Evolutionary conservation across 2,329 filamentous ascomycete species (phyloP).

Genomic region (Fusarium annulatum): DNA sequence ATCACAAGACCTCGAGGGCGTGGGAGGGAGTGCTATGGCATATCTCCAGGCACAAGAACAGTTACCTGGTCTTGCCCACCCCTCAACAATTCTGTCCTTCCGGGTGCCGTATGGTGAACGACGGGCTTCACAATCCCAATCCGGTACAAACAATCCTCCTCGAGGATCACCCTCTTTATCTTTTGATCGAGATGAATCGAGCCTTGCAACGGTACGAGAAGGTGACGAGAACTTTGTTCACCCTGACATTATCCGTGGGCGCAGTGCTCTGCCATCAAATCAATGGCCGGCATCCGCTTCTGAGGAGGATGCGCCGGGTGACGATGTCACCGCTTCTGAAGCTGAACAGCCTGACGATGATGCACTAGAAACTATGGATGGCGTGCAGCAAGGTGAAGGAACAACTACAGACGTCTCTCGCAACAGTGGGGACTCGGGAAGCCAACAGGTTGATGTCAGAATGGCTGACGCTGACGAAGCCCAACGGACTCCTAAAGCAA

Average conservation of each 20-base stretch:
- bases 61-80: conserved; percentile 24
- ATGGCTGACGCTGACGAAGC: conserved; percentile 30
- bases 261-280: not conserved
- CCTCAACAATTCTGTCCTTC: conserved; percentile 15
- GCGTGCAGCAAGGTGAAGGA: not conserved
- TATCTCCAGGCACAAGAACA: conserved; percentile 34
- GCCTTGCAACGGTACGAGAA: conserved; percentile 32
- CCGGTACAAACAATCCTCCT: conserved; percentile 9
- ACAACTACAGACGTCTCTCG: not conserved
- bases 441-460: conserved; percentile 30
- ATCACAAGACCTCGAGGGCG: conserved; percentile 41
- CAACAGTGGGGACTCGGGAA: not conserved
- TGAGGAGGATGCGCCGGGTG: conserved; percentile 19
- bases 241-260: conserved; percentile 20
- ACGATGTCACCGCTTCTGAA: conserved; percentile 11
- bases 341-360: not conserved
- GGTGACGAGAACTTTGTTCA: conserved; percentile 30
- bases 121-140: conserved; percentile 13
- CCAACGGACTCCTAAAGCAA: conserved; percentile 3
- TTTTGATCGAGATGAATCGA: conserved; percentile 26
- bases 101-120: conserved; percentile 11
- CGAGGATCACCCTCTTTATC: conserved; percentile 13
- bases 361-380: conserved; percentile 15
- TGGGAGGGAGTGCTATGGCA: conserved; percentile 44
- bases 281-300: not conserved